These are phyloP conservation scores for Aspergillus cavernicola DNA, from an alignment of 495 filamentous ascomycete species.

Conservation along the genomic window DNA sequence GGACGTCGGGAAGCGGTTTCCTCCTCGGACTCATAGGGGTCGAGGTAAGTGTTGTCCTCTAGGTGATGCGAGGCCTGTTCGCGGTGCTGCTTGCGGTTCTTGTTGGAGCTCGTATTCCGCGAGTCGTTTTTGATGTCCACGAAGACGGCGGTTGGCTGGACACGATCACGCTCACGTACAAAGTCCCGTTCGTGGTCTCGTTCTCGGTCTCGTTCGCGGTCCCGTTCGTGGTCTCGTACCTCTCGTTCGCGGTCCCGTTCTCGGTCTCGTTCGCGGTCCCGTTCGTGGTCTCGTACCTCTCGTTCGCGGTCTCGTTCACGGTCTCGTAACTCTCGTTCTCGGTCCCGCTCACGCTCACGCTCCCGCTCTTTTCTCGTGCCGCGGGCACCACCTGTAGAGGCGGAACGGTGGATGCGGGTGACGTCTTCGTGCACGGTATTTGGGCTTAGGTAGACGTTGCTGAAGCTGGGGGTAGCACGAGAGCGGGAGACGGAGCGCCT, in stretches of 20 bases:
- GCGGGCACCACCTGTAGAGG: conserved; percentile 40
- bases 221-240: neutral
- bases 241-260: neutral
- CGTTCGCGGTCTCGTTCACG: neutral
- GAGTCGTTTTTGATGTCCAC: conserved; percentile 34
- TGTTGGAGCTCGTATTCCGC: conserved; percentile 19
- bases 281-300: too few relatives aligned
- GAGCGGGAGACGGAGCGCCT: conserved; percentile 39
- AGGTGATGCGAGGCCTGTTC: conserved; percentile 1
- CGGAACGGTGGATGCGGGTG: conserved; percentile 35
- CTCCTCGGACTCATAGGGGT: conserved; percentile 29
- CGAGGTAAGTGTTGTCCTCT: conserved; percentile 12
- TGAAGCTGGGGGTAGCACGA: conserved; percentile 24
- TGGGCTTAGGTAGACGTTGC: conserved; percentile 23
- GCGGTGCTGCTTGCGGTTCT: conserved; percentile 16
- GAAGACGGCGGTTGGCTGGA: conserved; percentile 22
- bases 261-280: neutral
- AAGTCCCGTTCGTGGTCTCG: neutral
- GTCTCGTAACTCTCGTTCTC: neutral
- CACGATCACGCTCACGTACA: conserved; percentile 9
- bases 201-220: neutral
- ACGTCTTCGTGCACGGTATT: conserved; percentile 16
- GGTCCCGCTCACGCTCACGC: neutral
- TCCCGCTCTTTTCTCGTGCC: conserved; percentile 22
- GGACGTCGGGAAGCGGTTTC: conserved; percentile 23